A percentile compares a stretch with the other conserved stretches of the same genome.
These are phyloP conservation scores for Trametes maxima DNA, from an alignment of 768 basidiomycete genomes.

Conservation along the genomic window DNA sequence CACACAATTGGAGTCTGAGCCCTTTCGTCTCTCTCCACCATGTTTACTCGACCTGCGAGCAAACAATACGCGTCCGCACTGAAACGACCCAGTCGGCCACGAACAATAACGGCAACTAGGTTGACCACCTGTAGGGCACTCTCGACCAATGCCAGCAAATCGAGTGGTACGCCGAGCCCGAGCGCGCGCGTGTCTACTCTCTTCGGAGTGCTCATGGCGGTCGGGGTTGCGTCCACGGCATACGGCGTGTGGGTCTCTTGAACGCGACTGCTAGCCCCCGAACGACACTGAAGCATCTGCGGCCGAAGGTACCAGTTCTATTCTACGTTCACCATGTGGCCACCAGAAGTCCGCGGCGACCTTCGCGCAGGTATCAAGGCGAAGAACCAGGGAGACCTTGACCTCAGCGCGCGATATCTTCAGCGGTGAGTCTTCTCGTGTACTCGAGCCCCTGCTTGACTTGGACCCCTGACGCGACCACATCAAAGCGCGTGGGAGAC, in stretches of 20 bases:
- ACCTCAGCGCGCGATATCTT: constrained; percentile 54
- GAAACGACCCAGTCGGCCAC: neutral
- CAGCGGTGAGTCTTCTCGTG: constrained; percentile 44
- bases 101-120: neutral
- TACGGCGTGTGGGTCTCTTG: constrained; percentile 43
- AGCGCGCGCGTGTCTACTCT: constrained; percentile 38
- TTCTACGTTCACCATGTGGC: constrained; percentile 64
- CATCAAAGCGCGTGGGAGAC: constrained; percentile 61
- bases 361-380: constrained; percentile 67
- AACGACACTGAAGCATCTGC: constrained; percentile 10
- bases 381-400: constrained; percentile 57
- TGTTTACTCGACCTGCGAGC: neutral
- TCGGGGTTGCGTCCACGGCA: constrained; percentile 45
- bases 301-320: constrained; percentile 56
- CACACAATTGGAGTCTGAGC: too few relatives aligned
- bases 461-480: neutral
- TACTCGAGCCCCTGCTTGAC: too few relatives aligned
- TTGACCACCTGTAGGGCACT: neutral
- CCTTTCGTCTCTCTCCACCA: neutral
- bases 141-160: neutral
- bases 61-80: neutral
- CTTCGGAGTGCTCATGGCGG: constrained; percentile 39
- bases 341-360: constrained; percentile 60
- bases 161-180: constrained; percentile 8
- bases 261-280: neutral